phyloP scores from a whole-genome alignment of 768 basidiomycete species.

The Pulveroboletus sp. region DNA sequence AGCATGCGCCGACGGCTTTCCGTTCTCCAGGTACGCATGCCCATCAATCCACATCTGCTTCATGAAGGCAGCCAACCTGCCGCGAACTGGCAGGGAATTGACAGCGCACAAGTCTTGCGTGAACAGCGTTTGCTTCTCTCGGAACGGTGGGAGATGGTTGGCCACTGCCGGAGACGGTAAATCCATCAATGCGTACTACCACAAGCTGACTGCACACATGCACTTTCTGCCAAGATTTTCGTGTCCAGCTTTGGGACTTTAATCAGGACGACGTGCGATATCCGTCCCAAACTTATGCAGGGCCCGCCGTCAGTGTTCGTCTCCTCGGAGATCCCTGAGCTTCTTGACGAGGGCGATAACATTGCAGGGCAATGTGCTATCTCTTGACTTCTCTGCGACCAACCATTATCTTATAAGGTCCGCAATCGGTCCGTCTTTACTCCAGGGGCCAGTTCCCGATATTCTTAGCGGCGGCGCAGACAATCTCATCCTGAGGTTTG shows the following conservation, averaged over 20 bases:
- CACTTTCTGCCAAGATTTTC: conserved; percentile 40
- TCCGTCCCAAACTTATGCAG: conserved; percentile 41
- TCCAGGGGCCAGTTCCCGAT: conserved; percentile 3
- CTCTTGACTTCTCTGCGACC: conserved; percentile 63
- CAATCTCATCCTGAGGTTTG: conserved; percentile 48
- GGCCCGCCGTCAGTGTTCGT: conserved; percentile 35
- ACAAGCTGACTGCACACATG: conserved; percentile 10
- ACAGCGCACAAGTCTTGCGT: conserved; percentile 57
- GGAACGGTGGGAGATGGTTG: conserved; percentile 54
- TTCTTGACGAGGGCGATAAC: conserved; percentile 15
- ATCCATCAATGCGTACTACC: conserved; percentile 16
- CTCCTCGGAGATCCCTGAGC: conserved; percentile 26
- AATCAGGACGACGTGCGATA: conserved; percentile 49
- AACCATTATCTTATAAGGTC: conserved; percentile 64
- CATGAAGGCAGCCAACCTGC: conserved; percentile 1
- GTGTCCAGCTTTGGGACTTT: conserved; percentile 62
- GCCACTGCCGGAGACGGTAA: conserved; percentile 70
- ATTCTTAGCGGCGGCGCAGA: conserved; percentile 51
- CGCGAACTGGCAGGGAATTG: conserved; percentile 26
- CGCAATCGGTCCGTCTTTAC: conserved; percentile 28
- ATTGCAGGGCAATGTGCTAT: conserved; percentile 63
- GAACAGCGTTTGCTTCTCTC: conserved; percentile 59
- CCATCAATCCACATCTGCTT: background rate
- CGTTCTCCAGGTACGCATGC: conserved; percentile 32
- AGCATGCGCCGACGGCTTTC: conserved; percentile 27